Evolutionary conservation across 1,284 basidiomycete genomes (phyloP).

Genomic region (Flammula alnicola): DNA sequence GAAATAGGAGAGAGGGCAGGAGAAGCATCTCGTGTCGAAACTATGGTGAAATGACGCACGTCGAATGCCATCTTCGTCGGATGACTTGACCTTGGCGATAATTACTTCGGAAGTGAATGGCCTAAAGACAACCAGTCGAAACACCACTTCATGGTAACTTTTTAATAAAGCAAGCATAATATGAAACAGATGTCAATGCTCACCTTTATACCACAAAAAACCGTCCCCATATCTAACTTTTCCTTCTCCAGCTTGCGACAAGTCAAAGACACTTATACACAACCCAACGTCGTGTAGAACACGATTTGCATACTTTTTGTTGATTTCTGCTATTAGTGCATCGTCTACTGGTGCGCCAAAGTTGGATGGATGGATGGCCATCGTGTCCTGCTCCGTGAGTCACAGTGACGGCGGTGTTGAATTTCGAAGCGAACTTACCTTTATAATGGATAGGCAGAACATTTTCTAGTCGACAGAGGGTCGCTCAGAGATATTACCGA

Average conservation of each 20-base stretch:
- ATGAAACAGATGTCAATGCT: constrained; percentile 26
- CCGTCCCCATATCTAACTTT: constrained; percentile 96
- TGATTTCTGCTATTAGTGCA: constrained; percentile 79
- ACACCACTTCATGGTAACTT: constrained; percentile 64
- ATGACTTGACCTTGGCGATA: constrained; percentile 85
- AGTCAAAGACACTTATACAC: constrained; percentile 88
- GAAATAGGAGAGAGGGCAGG: no score
- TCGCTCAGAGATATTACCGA: not conserved
- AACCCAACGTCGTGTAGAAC: constrained; percentile 93
- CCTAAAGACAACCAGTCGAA: constrained; percentile 89
- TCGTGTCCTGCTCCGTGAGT: constrained; percentile 57
- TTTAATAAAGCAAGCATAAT: not conserved
- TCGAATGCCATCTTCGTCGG: constrained; percentile 82
- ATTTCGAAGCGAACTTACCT: constrained; percentile 37
- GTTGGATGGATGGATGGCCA: constrained; percentile 76
- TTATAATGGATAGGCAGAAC: constrained; percentile 66
- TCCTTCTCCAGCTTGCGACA: constrained; percentile 87
- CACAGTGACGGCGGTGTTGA: constrained; percentile 1
- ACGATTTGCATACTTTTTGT: constrained; percentile 94
- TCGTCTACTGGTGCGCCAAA: constrained; percentile 75
- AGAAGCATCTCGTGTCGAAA: constrained; percentile 4
- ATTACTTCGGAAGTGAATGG: constrained; percentile 93
- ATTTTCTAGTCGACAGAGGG: constrained; percentile 41
- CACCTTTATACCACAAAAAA: constrained; percentile 92
- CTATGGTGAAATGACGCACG: constrained; percentile 49